Percentiles rank a stretch among this genome's conserved stretches.
These are phyloP conservation scores for Teunomyces stri DNA, from an alignment of 805 yeast genomes.

Conservation along the genomic window DNA sequence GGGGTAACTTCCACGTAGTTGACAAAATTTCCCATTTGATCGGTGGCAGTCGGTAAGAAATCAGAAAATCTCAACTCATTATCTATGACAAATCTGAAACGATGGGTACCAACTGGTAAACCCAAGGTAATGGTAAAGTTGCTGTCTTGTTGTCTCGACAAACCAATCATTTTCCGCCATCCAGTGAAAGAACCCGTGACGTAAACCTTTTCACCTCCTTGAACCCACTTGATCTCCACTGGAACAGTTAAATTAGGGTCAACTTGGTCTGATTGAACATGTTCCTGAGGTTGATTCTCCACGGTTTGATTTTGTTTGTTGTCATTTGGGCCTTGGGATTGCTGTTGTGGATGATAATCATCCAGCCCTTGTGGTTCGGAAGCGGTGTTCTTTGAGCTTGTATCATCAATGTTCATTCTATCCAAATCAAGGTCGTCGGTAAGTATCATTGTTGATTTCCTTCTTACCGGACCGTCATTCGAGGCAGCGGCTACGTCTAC, in stretches of 20 bases:
- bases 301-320: conserved; percentile 9
- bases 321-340: conserved; percentile 7
- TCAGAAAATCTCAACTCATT: conserved; percentile 89
- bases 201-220: conserved; percentile 94
- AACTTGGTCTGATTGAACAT: conserved; percentile 7
- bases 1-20: conserved; percentile 78
- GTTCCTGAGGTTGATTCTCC: conserved; percentile 7
- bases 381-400: conserved; percentile 17
- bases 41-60: conserved; percentile 92
- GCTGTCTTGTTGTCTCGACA: conserved; percentile 54
- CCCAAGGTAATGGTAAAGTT: conserved; percentile 68
- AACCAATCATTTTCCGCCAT: conserved; percentile 96
- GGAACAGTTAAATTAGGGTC: conserved; percentile 41
- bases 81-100: conserved; percentile 91
- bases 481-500: conserved; percentile 39
- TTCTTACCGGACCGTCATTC: conserved; percentile 36
- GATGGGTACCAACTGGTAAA: conserved; percentile 86
- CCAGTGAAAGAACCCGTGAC: conserved; percentile 98
- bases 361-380: neutral
- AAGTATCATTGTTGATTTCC: conserved; percentile 70
- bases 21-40: conserved; percentile 93
- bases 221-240: conserved; percentile 83
- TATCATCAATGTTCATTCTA: conserved; percentile 42
- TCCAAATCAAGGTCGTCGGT: conserved; percentile 66
- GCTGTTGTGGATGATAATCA: conserved; percentile 7